Percentiles rank a stretch among this genome's conserved stretches.
Evolutionary conservation across 2,329 filamentous ascomycete genomes (phyloP).

Genomic region (Penicillium sp.): DNA sequence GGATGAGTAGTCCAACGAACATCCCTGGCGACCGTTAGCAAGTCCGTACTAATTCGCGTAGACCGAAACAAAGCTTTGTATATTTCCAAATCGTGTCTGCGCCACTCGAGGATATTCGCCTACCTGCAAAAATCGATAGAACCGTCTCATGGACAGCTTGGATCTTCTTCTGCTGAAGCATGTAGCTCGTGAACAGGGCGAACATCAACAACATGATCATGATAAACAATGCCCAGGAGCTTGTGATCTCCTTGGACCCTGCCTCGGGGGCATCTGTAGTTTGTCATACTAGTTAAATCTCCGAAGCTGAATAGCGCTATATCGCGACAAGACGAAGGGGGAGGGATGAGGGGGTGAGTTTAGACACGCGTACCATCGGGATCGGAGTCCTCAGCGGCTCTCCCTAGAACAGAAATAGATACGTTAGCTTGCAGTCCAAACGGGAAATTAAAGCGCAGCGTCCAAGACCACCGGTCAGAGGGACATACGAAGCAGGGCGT

Average conservation of each 20-base stretch:
- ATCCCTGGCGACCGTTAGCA: conserved; percentile 61
- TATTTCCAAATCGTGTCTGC: neutral
- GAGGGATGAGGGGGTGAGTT: conserved; percentile 9
- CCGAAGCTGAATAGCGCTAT: conserved; percentile 2
- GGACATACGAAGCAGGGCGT: conserved; percentile 38
- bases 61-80: neutral
- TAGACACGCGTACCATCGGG: conserved; percentile 37
- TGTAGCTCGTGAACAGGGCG: conserved; percentile 95
- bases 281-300: conserved; percentile 18
- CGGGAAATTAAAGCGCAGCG: neutral
- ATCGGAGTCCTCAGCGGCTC: conserved; percentile 38
- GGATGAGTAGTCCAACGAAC: conserved; percentile 86
- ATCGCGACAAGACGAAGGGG: conserved; percentile 3
- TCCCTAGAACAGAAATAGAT: conserved; percentile 25
- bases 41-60: neutral
- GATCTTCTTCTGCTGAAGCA: conserved; percentile 92
- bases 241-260: conserved; percentile 87
- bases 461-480: neutral
- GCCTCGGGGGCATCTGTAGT: conserved; percentile 66
- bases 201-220: conserved; percentile 90
- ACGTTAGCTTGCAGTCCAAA: conserved; percentile 17
- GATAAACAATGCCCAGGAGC: conserved; percentile 97
- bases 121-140: conserved; percentile 94
- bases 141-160: conserved; percentile 98
- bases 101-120: conserved; percentile 1